Evolutionary conservation across 352 stramenopile species (phyloP).

Genomic region (Globisporangium okanoganense): DNA sequence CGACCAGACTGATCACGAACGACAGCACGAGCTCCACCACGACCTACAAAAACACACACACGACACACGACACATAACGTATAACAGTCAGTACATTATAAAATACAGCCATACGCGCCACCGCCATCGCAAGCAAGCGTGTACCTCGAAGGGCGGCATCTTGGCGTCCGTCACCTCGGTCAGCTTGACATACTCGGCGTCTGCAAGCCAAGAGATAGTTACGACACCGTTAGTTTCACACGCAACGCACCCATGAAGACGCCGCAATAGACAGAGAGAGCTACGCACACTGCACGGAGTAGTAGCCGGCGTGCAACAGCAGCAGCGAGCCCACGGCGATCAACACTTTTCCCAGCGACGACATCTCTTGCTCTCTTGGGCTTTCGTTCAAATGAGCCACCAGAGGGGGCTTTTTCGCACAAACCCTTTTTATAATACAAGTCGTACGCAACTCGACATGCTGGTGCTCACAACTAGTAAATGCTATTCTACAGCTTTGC

Average conservation of each 20-base stretch:
- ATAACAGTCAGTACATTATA: not conserved
- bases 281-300: slow-evolving; percentile 71
- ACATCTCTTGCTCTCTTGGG: slow-evolving; percentile 24
- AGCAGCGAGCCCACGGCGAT: slow-evolving; percentile 61
- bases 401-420: not conserved
- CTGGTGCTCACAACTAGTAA: no score
- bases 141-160: slow-evolving; percentile 60
- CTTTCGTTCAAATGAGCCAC: not conserved
- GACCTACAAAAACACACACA: slow-evolving; percentile 28
- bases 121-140: not conserved
- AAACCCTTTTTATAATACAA: no score
- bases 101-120: no score
- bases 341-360: slow-evolving; percentile 63
- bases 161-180: slow-evolving; percentile 67
- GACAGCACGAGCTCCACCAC: slow-evolving; percentile 65
- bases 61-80: not conserved
- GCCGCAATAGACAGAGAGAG: not conserved
- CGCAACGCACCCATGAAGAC: not conserved
- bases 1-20: slow-evolving; percentile 63
- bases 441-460: no score
- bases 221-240: not conserved
- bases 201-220: slow-evolving; percentile 20
- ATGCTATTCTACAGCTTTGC: no score
- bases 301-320: slow-evolving; percentile 77
- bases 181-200: slow-evolving; percentile 74